Evolutionary conservation across 2,329 filamentous ascomycete genomes (phyloP), one percentile per base, ranked within the genome.

Genomic region (Emergomyces pasteurianus): DNA sequence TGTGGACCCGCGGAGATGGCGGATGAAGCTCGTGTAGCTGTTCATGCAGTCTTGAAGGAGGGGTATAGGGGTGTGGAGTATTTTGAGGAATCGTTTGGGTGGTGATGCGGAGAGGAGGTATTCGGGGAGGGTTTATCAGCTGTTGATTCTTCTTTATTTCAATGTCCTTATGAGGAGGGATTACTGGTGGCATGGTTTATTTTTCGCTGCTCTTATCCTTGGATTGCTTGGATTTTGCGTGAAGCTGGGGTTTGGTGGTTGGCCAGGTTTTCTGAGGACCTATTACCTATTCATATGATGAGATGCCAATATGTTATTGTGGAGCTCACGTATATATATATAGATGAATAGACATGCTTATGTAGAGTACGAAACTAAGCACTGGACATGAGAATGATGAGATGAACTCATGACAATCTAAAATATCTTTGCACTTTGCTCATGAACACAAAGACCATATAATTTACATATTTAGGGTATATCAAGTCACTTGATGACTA

Each of bases 61-160:
- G 69, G 68, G 8, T 68, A 67, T 18, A 52, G 56, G 12, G 67
- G 68, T 0, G 66, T 78, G 10, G 75, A 77, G 60, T 78, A 78
- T 63, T 75, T 77, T 63, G 77, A 79, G 61, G 75, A 78, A 64
- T 70, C 71, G n/a, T 78, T 77, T 62, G 74, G 74, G 62, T 78
- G 65, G 65, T 66, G 60, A 60, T 14, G 9, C 5, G 9, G 10
- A 14, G 36, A 1, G 2, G 36, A 38, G 36, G 10, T 16, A 10
- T 2, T 10, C 1, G 36, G 36, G 36, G 23, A 26, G 21, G 21
- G 10, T 43, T 6, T n/a, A 40, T 47, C 6, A 23, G 9, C 4
- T 12, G 16, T 31, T 46, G 16, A 10, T 9, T n/a, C 36, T 47
- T 34, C 9, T 47, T 36, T 12, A 10, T 38, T 23, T 58, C 23